Evolutionary conservation across 805 yeast genomes (phyloP).

Genomic region (Kurtzmaniella cleridarum): DNA sequence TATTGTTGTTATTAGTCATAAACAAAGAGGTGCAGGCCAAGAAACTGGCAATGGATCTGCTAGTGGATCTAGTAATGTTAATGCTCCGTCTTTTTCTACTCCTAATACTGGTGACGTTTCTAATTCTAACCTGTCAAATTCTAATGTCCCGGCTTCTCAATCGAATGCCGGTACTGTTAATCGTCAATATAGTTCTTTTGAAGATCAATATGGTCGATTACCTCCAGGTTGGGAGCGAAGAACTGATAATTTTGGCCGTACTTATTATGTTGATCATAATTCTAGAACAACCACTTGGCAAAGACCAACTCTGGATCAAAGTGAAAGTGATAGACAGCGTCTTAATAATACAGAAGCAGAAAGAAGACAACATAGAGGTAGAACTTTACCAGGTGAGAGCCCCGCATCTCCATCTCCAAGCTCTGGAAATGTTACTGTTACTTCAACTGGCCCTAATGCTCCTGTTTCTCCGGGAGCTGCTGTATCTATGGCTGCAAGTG

Average conservation of each 20-base stretch:
- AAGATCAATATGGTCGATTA: constrained; percentile 91
- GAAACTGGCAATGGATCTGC: constrained; percentile 16
- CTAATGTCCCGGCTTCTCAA: constrained; percentile 10
- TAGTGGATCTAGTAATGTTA: constrained; percentile 14
- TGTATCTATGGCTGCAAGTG: constrained; percentile 63
- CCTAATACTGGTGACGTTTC: constrained; percentile 10
- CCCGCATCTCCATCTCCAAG: constrained; percentile 31
- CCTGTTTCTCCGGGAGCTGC: constrained; percentile 66
- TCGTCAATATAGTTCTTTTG: constrained; percentile 86
- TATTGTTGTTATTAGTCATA: constrained; percentile 66
- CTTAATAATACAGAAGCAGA: constrained; percentile 76
- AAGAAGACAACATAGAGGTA: constrained; percentile 82
- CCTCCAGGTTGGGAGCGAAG: constrained; percentile 99
- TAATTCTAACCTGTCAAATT: constrained; percentile 7
- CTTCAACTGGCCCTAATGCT: constrained; percentile 38
- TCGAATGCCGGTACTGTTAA: constrained; percentile 16
- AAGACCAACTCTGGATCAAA: constrained; percentile 81
- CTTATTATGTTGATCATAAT: constrained; percentile 96
- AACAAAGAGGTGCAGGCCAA: constrained; percentile 8
- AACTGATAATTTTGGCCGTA: constrained; percentile 95
- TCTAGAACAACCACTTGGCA: constrained; percentile 99
- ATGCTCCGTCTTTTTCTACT: constrained; percentile 9
- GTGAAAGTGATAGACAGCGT: constrained; percentile 65
- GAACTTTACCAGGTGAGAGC: constrained; percentile 74
- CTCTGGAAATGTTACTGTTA: constrained; percentile 43